Conservation (phyloP, 225 moss, liverwort and hornwort species). For the Pseudisothecium myosuroides region DNA sequence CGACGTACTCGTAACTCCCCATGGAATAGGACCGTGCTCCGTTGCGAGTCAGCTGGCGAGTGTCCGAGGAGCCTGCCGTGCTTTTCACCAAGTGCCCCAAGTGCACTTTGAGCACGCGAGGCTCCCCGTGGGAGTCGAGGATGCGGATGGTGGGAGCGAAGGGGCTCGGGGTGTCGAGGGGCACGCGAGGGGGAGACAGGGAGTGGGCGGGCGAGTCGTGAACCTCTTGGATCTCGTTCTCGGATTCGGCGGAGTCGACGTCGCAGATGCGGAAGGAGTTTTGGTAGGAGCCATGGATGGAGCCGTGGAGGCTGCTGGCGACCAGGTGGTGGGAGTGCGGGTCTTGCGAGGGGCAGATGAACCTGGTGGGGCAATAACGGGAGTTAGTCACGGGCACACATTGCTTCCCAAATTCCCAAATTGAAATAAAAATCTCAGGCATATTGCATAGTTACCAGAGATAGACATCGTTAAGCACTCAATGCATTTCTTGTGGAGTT, state of each 20-base stretch:
- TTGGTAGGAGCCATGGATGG: conserved; percentile 41
- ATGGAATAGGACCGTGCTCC: conserved; percentile 81
- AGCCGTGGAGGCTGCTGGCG: conserved; percentile 28
- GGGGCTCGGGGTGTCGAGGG: conserved; percentile 25
- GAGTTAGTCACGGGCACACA: background rate
- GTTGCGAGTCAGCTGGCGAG: conserved; percentile 13
- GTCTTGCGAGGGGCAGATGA: conserved; percentile 17
- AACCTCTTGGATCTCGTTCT: conserved; percentile 39
- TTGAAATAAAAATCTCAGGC: no score
- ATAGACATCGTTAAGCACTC: background rate
- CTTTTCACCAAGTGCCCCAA: conserved; percentile 29
- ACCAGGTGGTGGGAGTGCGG: conserved; percentile 8
- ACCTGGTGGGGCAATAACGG: background rate
- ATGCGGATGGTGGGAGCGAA: conserved; percentile 33
- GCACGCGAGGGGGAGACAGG: background rate
- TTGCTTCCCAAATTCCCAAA: background rate
- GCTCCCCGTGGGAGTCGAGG: conserved; percentile 22
- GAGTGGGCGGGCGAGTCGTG: background rate
- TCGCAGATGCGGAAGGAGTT: conserved; percentile 51
- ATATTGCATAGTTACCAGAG: background rate
- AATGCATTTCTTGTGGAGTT: background rate
- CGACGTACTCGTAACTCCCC: conserved; percentile 88
- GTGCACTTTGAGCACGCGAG: conserved; percentile 64
- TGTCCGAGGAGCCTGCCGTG: conserved; percentile 3
- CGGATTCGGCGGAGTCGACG: conserved; percentile 32